A percentile compares a stretch with the other conserved stretches of the same genome.
These are phyloP conservation scores for Sapria himalayana DNA, from an alignment of 345 rosid genomes.

Conservation along the genomic window DNA sequence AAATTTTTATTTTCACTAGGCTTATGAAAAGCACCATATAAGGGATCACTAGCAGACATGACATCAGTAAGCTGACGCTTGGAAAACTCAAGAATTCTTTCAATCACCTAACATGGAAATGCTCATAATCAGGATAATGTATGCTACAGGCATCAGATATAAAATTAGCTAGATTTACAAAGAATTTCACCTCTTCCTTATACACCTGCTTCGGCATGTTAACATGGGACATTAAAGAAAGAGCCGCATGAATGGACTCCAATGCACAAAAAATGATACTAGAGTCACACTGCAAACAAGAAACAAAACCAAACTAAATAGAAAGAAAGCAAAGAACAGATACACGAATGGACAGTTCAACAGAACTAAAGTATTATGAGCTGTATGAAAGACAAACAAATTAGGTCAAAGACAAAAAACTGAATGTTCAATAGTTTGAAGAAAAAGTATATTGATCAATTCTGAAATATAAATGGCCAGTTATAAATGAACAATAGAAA, in stretches of 20 bases:
- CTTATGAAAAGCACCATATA: constrained; percentile 65
- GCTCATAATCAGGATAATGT: background rate
- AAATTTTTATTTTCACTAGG: constrained; percentile 47
- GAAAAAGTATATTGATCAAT: too few relatives aligned
- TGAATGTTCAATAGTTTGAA: too few relatives aligned
- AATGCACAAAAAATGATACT: constrained; percentile 45
- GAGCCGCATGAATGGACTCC: constrained; percentile 88
- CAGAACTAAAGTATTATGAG: constrained; percentile 2
- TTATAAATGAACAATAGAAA: too few relatives aligned
- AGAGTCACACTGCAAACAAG: background rate
- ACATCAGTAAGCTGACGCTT: constrained; percentile 72
- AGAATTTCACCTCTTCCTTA: constrained; percentile 63
- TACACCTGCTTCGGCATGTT: constrained; percentile 93
- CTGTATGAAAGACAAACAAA: too few relatives aligned
- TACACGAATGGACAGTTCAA: constrained; percentile 2
- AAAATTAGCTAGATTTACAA: constrained; percentile 7
- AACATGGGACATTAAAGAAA: constrained; percentile 72
- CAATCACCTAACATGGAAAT: constrained; percentile 45
- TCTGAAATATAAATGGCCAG: too few relatives aligned
- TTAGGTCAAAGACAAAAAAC: too few relatives aligned
- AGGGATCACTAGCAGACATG: constrained; percentile 84
- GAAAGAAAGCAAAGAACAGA: too few relatives aligned
- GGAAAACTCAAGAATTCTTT: constrained; percentile 85
- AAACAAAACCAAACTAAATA: constrained; percentile 4
- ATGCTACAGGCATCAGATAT: background rate